A percentile compares a stretch with the other conserved stretches of the same genome.
These are phyloP conservation scores for Monosporascus ibericus DNA, from an alignment of 2,329 filamentous ascomycete genomes.

Conservation along the genomic window DNA sequence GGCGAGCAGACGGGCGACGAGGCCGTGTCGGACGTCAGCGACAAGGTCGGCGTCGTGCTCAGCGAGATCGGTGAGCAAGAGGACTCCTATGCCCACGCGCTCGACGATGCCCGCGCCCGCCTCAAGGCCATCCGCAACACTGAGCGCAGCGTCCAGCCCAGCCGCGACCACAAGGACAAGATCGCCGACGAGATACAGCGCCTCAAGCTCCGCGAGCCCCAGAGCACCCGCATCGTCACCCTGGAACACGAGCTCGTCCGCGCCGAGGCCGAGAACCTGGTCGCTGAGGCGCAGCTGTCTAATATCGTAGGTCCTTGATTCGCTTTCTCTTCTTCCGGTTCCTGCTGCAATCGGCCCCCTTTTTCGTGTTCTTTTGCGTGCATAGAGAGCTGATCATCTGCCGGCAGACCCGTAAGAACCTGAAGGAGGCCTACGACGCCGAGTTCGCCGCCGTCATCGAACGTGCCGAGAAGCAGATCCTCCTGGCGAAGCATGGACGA, in stretches of 20 bases:
- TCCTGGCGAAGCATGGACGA: conserved; percentile 85
- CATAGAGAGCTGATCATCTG: background rate
- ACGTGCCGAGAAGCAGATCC: conserved; percentile 92
- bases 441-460: conserved; percentile 91
- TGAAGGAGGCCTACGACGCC: conserved; percentile 88
- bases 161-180: conserved; percentile 79
- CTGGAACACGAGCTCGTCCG: conserved; percentile 95
- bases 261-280: conserved; percentile 90
- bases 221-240: conserved; percentile 71
- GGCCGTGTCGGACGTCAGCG: conserved; percentile 79
- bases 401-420: conserved; percentile 78
- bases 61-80: conserved; percentile 93
- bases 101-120: conserved; percentile 77
- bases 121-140: conserved; percentile 94
- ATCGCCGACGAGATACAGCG: conserved; percentile 88
- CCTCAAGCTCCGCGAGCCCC: conserved; percentile 87
- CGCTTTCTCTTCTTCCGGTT: conserved; percentile 1
- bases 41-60: conserved; percentile 91
- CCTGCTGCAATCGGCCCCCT: background rate
- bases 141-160: conserved; percentile 90
- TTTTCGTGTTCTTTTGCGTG: background rate
- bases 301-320: conserved; percentile 65
- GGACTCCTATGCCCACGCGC: conserved; percentile 74
- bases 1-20: conserved; percentile 88
- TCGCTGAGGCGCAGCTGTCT: conserved; percentile 92